phyloP scores from a whole-genome alignment of 176 grass and related monocot genomes.

The Carex parvula region DNA sequence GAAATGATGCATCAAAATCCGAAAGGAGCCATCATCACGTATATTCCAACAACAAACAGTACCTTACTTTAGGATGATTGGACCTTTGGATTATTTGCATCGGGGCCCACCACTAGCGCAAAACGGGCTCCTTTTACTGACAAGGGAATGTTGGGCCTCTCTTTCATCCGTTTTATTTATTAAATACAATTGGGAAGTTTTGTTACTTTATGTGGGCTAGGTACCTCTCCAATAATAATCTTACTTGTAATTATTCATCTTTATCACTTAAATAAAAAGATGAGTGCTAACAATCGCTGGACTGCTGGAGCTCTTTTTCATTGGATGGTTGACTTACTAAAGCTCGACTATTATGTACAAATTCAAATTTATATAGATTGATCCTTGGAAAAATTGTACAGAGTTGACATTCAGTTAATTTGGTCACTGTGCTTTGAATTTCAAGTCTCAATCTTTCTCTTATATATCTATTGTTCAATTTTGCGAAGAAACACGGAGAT shows the following conservation, averaged over 20 bases:
- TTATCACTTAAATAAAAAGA: neutral
- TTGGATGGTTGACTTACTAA: neutral
- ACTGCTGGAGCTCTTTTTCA: neutral
- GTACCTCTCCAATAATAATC: neutral
- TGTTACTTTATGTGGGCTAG: neutral
- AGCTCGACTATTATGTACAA: neutral
- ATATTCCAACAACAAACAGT: neutral
- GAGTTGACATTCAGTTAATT: too few relatives aligned
- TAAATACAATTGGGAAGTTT: neutral
- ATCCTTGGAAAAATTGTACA: neutral
- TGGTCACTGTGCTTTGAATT: neutral
- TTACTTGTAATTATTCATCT: neutral
- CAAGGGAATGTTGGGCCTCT: neutral
- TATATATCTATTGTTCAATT: neutral
- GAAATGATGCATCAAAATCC: conserved; percentile 16
- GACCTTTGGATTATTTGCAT: conserved; percentile 9
- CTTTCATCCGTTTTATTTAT: neutral
- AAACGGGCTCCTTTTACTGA: conserved; percentile 15
- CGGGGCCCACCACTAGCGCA: neutral
- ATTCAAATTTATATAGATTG: neutral
- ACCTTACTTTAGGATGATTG: conserved; percentile 14
- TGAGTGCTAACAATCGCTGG: neutral
- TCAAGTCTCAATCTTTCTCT: neutral
- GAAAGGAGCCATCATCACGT: neutral
- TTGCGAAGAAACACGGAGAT: neutral